These are phyloP conservation scores for Globisporangium polare DNA, from an alignment of 352 stramenopile genomes.

Conservation along the genomic window DNA sequence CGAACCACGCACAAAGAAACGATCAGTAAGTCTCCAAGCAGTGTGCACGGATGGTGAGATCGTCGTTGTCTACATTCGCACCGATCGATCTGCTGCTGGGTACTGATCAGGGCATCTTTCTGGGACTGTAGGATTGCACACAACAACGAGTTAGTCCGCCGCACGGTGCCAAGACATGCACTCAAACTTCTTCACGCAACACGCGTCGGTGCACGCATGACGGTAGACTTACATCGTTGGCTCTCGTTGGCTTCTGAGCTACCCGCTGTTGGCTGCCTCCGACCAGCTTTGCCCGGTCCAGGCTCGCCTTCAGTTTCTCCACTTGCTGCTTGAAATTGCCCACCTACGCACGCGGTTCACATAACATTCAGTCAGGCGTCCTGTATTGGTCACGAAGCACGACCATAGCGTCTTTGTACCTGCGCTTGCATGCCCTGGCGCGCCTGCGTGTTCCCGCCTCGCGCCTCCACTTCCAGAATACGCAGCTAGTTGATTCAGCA, in stretches of 20 bases:
- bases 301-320: conserved; percentile 77
- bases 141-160: not conserved
- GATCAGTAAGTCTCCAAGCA: not conserved
- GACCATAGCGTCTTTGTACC: conserved; percentile 8
- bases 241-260: conserved; percentile 25
- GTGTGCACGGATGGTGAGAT: not conserved
- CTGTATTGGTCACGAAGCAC: not conserved
- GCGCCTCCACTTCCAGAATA: conserved; percentile 76
- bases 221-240: conserved; percentile 20
- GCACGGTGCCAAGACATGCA: not conserved
- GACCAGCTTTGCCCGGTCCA: conserved; percentile 73
- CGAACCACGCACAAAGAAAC: not conserved
- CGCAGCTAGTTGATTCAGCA: conserved; percentile 36
- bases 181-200: too few species aligned
- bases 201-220: not conserved
- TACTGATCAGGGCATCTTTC: conserved; percentile 53
- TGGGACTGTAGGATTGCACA: conserved; percentile 8
- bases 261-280: conserved; percentile 57
- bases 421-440: conserved; percentile 79
- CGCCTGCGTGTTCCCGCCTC: conserved; percentile 70
- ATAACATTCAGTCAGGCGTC: not conserved
- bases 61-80: conserved; percentile 12
- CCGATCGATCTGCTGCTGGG: conserved; percentile 64
- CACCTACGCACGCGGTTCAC: conserved; percentile 24
- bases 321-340: conserved; percentile 75